A percentile compares a stretch with the other conserved stretches of the same genome.
Evolutionary conservation across 2,329 filamentous ascomycete species (phyloP).

Genomic region (Paraphoma sp.): DNA sequence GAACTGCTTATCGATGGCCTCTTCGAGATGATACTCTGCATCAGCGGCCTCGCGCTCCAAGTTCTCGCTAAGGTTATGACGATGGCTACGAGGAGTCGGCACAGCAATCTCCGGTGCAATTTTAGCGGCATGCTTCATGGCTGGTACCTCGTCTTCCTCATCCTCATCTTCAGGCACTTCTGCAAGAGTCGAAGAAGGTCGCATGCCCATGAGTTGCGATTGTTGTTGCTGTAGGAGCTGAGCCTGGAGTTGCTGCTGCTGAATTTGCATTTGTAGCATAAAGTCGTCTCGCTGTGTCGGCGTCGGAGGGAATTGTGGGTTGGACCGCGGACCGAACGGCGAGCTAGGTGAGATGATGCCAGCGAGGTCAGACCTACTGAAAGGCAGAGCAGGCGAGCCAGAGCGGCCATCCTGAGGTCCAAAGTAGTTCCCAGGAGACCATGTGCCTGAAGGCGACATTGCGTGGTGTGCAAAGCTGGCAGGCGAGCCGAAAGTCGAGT

Average conservation of each 20-base stretch:
- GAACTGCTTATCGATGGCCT: slow-evolving; percentile 78
- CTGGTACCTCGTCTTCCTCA: slow-evolving; percentile 56
- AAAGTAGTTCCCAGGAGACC: slow-evolving; percentile 51
- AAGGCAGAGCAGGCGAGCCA: slow-evolving; percentile 51
- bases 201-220: slow-evolving; percentile 54
- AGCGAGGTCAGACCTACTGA: slow-evolving; percentile 47
- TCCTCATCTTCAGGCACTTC: slow-evolving; percentile 79
- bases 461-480: slow-evolving; percentile 72
- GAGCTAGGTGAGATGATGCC: slow-evolving; percentile 60
- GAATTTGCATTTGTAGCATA: slow-evolving; percentile 55
- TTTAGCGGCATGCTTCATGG: slow-evolving; percentile 47
- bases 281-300: slow-evolving; percentile 48
- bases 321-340: slow-evolving; percentile 61
- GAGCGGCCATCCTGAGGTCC: slow-evolving; percentile 48
- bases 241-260: slow-evolving; percentile 60
- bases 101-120: slow-evolving; percentile 62
- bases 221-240: slow-evolving; percentile 57
- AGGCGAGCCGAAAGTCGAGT: slow-evolving; percentile 73
- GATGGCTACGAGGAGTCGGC: slow-evolving; percentile 66
- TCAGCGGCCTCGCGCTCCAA: slow-evolving; percentile 86
- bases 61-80: slow-evolving; percentile 76
- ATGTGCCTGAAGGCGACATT: slow-evolving; percentile 57
- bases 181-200: slow-evolving; percentile 61
- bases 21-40: slow-evolving; percentile 83
- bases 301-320: slow-evolving; percentile 52